These are phyloP conservation scores for Glaciozyma martinii DNA, from an alignment of 768 basidiomycete species.

Conservation along the genomic window DNA sequence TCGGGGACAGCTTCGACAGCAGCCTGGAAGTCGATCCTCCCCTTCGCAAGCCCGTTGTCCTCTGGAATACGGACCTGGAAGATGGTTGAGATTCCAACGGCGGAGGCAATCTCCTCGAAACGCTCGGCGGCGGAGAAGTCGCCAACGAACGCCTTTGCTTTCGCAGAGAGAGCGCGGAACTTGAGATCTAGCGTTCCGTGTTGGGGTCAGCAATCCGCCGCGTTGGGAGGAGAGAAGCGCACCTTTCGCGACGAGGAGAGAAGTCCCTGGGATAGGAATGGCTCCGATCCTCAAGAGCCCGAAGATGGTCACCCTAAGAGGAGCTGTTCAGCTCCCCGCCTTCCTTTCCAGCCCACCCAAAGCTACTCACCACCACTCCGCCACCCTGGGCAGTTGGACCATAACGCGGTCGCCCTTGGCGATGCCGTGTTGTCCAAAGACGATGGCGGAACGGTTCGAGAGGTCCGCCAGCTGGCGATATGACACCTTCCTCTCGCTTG, in stretches of 20 bases:
- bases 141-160: conserved; percentile 24
- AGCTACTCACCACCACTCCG: conserved; percentile 4
- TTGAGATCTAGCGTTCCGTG: conserved; percentile 17
- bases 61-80: conserved; percentile 9
- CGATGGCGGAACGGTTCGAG: conserved; percentile 12
- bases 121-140: conserved; percentile 5
- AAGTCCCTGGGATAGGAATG: conserved; percentile 20
- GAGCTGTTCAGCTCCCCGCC: not conserved
- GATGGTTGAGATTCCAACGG: conserved; percentile 10
- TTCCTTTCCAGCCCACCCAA: too few species aligned
- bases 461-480: conserved; percentile 15
- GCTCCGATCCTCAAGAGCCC: conserved; percentile 23
- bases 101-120: conserved; percentile 12
- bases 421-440: conserved; percentile 11
- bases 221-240: not conserved
- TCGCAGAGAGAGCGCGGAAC: conserved; percentile 12
- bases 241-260: conserved; percentile 28
- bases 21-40: conserved; percentile 7
- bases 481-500: conserved; percentile 6
- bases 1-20: not conserved
- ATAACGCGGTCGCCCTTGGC: conserved; percentile 26
- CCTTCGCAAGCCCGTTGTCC: not conserved
- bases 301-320: conserved; percentile 18
- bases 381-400: conserved; percentile 15
- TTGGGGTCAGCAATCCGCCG: not conserved